A percentile compares a stretch with the other conserved stretches of the same genome.
These are phyloP conservation scores for Mucor lusitanicus DNA, from an alignment of 371 early-diverging fungal genomes.

Conservation along the genomic window DNA sequence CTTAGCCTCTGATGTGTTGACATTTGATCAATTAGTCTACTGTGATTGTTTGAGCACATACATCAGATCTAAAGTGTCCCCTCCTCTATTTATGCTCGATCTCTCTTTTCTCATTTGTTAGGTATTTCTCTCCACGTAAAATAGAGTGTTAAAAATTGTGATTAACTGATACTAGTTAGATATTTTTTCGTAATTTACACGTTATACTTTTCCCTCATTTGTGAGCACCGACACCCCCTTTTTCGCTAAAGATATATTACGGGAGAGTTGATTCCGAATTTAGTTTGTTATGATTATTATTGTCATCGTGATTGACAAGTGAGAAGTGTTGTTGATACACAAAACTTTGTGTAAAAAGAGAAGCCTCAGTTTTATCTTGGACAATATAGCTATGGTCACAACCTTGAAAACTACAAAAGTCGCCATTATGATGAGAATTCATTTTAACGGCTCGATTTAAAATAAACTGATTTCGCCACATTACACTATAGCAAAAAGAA, in stretches of 20 bases:
- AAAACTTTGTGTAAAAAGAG: neutral
- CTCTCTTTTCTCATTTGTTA: neutral
- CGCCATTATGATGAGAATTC: neutral
- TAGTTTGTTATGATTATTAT: neutral
- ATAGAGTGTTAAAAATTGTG: neutral
- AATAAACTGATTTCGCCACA: neutral
- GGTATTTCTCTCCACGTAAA: neutral
- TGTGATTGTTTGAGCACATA: neutral
- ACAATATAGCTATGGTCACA: neutral
- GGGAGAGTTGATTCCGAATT: neutral
- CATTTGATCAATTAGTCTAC: neutral
- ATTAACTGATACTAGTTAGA: neutral
- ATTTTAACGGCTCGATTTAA: neutral
- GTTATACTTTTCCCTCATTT: neutral
- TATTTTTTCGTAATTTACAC: neutral
- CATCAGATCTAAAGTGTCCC: neutral
- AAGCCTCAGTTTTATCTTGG: neutral
- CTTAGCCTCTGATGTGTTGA: neutral
- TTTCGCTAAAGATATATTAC: neutral
- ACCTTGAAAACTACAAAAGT: neutral
- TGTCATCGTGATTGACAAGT: constrained; percentile 1
- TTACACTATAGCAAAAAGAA: neutral
- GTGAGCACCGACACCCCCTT: neutral
- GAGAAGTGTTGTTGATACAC: neutral
- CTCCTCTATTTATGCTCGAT: neutral